A percentile compares a stretch with the other conserved stretches of the same genome.
Evolutionary conservation across 306 rosid species (phyloP).

Genomic region (Dalbergia oliveri): DNA sequence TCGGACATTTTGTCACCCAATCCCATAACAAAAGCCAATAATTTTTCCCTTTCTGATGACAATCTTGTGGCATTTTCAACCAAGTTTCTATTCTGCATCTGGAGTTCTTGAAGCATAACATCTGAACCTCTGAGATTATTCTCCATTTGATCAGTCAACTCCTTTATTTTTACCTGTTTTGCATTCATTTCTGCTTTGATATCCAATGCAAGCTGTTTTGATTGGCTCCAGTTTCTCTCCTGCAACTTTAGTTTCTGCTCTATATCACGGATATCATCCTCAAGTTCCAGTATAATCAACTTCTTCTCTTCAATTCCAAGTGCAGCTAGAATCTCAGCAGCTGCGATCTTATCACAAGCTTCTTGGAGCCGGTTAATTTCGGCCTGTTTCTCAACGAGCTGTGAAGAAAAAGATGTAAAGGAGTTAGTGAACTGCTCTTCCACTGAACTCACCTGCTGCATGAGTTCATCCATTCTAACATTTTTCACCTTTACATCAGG

Average conservation of each 20-base stretch:
- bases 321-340: conserved; percentile 66
- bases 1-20: conserved; percentile 60
- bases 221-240: conserved; percentile 53
- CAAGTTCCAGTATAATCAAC: conserved; percentile 68
- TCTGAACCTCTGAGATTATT: conserved; percentile 63
- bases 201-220: conserved; percentile 62
- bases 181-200: conserved; percentile 63
- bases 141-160: conserved; percentile 60
- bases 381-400: conserved; percentile 65
- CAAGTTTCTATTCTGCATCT: conserved; percentile 64
- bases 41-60: conserved; percentile 66
- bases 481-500: neutral
- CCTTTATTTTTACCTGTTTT: conserved; percentile 56
- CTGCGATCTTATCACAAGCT: conserved; percentile 65
- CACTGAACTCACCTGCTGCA: conserved; percentile 57
- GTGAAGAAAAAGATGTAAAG: conserved; percentile 57
- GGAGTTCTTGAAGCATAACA: conserved; percentile 60
- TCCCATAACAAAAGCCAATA: conserved; percentile 56
- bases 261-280: conserved; percentile 59
- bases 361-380: conserved; percentile 65
- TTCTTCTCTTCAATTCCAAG: conserved; percentile 77
- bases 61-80: conserved; percentile 65
- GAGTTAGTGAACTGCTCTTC: conserved; percentile 63
- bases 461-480: conserved; percentile 51
- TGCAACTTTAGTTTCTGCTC: conserved; percentile 64